Evolutionary conservation across 2,329 filamentous ascomycete species (phyloP).

Genomic region (Alternaria hordeiaustralica): DNA sequence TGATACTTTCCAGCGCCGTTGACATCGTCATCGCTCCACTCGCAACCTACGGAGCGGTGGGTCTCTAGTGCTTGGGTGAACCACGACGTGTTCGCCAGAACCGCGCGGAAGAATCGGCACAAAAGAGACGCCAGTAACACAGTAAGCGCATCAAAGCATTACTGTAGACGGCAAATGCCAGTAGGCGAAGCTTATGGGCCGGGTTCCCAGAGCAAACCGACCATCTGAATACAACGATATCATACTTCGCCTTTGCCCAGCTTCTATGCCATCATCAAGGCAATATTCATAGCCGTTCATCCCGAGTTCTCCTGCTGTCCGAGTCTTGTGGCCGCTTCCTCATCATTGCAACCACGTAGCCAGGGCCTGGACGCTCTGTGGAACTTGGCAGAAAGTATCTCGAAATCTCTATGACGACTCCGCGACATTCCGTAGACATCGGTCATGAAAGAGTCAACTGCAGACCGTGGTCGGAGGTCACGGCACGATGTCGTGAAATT

Average conservation of each 20-base stretch:
- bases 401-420: not conserved
- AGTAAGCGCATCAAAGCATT: not conserved
- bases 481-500: not conserved
- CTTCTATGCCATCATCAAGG: not conserved
- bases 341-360: not conserved
- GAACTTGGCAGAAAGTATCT: not conserved
- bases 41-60: not conserved
- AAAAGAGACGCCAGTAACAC: not conserved
- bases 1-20: conserved; percentile 4
- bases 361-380: not conserved
- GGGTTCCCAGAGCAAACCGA: not conserved
- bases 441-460: not conserved
- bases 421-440: not conserved
- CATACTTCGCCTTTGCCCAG: not conserved
- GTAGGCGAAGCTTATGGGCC: not conserved
- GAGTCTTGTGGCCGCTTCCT: not conserved
- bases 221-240: not conserved
- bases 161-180: not conserved
- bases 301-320: not conserved
- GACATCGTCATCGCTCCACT: conserved; percentile 12
- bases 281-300: not conserved
- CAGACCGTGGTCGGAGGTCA: not conserved
- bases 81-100: not conserved
- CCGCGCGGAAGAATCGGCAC: conserved; percentile 1
- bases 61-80: not conserved